Evolutionary conservation across 495 filamentous ascomycete species (phyloP).

Genomic region (Neurospora sp.): DNA sequence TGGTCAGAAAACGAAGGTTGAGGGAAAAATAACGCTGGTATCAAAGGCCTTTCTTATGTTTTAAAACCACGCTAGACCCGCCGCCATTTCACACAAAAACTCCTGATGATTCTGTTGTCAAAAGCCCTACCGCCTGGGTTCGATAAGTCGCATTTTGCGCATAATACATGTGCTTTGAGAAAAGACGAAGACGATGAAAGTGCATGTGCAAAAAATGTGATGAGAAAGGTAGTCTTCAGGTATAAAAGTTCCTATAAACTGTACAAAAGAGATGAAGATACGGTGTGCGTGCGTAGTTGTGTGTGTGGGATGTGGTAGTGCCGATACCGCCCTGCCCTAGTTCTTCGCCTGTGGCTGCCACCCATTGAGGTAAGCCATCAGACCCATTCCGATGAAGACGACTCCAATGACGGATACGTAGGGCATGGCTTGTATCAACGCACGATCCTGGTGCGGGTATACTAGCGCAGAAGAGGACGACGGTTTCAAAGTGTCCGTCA

Average conservation of each 20-base stretch:
- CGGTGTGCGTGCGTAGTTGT: neutral
- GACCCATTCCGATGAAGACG: constrained; percentile 74
- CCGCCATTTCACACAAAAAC: neutral
- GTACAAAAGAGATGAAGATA: neutral
- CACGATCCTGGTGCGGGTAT: constrained; percentile 20
- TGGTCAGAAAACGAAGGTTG: no score
- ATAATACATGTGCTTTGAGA: neutral
- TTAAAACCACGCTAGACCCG: neutral
- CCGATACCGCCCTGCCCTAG: neutral
- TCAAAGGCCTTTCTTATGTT: neutral
- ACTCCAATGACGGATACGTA: constrained; percentile 85
- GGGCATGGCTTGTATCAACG: constrained; percentile 58
- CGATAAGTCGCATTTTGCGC: neutral
- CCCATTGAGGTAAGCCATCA: constrained; percentile 93
- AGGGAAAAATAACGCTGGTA: no score
- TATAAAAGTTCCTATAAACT: neutral
- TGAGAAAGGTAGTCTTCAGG: neutral
- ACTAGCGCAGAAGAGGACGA: constrained; percentile 12
- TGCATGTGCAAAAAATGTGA: neutral
- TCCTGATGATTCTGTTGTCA: neutral
- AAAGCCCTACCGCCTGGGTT: neutral
- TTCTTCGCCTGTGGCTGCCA: constrained; percentile 47
- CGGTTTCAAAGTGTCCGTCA: constrained; percentile 30
- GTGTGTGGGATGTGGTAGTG: neutral
- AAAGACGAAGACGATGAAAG: neutral